phyloP scores from a whole-genome alignment of 371 early-diverging fungal species.

The Nematocida homosporus region DNA sequence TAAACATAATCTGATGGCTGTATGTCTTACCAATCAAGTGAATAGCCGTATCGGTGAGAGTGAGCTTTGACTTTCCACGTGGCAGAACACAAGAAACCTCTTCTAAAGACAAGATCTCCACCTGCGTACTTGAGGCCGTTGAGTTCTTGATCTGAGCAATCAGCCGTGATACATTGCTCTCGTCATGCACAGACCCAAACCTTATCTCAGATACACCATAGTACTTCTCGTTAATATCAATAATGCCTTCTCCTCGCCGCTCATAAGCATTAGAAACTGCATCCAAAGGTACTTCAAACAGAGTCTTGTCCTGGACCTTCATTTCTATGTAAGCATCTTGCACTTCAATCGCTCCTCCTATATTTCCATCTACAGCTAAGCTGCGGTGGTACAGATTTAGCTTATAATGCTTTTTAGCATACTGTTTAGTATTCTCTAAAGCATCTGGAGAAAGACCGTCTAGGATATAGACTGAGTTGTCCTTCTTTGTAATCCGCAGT shows the following conservation, averaged over 20 bases:
- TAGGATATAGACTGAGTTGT: slow-evolving; percentile 45
- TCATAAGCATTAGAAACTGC: slow-evolving; percentile 63
- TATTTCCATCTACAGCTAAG: slow-evolving; percentile 56
- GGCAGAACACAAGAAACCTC: slow-evolving; percentile 59
- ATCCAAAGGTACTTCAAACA: slow-evolving; percentile 66
- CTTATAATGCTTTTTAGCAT: slow-evolving; percentile 54
- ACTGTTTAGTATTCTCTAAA: slow-evolving; percentile 56
- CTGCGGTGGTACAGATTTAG: slow-evolving; percentile 59
- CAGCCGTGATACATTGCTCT: slow-evolving; percentile 38
- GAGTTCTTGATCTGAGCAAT: slow-evolving; percentile 55
- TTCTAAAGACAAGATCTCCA: slow-evolving; percentile 63
- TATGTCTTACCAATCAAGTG: slow-evolving; percentile 65
- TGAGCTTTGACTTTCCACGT: slow-evolving; percentile 64
- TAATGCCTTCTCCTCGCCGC: slow-evolving; percentile 62
- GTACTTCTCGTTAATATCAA: slow-evolving; percentile 59
- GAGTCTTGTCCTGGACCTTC: slow-evolving; percentile 49
- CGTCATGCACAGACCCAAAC: slow-evolving; percentile 39
- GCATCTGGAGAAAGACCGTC: slow-evolving; percentile 58
- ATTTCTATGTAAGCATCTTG: slow-evolving; percentile 59
- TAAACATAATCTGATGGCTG: slow-evolving; percentile 66
- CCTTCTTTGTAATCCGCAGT: slow-evolving; percentile 54
- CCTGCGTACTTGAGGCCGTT: slow-evolving; percentile 26
- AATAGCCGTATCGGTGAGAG: slow-evolving; percentile 61
- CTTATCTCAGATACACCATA: slow-evolving; percentile 56
- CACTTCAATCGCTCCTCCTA: slow-evolving; percentile 58